These are phyloP conservation scores for Aurinia saxatilis DNA, from an alignment of 345 rosid species.

Conservation along the genomic window DNA sequence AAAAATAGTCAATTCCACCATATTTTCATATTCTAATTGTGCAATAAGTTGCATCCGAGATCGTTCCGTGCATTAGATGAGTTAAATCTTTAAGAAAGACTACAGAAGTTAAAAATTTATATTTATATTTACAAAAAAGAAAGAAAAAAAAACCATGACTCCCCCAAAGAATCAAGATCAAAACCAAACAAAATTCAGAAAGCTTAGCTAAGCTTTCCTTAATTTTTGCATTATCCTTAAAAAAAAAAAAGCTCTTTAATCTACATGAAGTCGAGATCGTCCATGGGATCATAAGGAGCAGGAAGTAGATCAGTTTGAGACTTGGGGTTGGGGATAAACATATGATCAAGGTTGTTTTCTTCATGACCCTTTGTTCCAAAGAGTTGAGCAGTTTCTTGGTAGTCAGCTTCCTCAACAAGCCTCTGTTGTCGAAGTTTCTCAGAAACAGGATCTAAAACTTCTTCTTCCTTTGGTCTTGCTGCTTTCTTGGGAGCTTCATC, in stretches of 20 bases:
- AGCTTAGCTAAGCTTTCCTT: neutral
- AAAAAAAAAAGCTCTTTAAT: constrained; percentile 3
- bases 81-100: too few species aligned
- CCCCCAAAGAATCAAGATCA: neutral
- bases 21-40: too few species aligned
- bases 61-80: too few species aligned
- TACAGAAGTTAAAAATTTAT: too few species aligned
- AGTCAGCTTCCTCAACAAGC: constrained; percentile 96
- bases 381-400: constrained; percentile 58
- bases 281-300: constrained; percentile 46
- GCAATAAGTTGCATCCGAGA: too few species aligned
- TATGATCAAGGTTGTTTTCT: constrained; percentile 52
- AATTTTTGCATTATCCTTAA: constrained; percentile 4
- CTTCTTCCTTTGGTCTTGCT: constrained; percentile 29
- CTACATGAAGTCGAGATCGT: constrained; percentile 88
- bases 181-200: constrained; percentile 8
- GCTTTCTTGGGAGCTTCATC: constrained; percentile 20
- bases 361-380: constrained; percentile 54
- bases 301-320: constrained; percentile 71
- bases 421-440: constrained; percentile 81
- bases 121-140: too few species aligned
- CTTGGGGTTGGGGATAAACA: constrained; percentile 87
- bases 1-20: too few species aligned
- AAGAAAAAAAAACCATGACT: neutral
- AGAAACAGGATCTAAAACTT: constrained; percentile 58